Conservation (phyloP, 768 basidiomycete species). For the Phylloporus rhodoxanthus region DNA sequence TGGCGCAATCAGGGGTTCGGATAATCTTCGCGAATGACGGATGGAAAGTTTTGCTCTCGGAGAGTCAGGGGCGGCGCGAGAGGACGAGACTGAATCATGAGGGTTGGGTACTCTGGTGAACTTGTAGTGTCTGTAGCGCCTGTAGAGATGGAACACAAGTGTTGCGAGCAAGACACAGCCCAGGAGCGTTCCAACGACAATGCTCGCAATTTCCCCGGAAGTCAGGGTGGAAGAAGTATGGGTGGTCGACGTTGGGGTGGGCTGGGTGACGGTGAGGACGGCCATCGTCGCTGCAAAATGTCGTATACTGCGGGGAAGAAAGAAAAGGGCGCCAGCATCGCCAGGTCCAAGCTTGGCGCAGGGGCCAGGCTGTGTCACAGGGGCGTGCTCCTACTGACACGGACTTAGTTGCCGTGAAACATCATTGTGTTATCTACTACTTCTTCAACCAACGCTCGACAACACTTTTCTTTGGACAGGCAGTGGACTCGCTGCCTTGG, state of each 20-base stretch:
- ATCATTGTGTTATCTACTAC: neutral
- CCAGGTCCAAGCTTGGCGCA: neutral
- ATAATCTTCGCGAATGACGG: conserved; percentile 11
- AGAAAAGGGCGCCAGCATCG: neutral
- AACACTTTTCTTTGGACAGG: conserved; percentile 52
- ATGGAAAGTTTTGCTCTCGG: neutral
- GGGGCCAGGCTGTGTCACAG: conserved; percentile 2
- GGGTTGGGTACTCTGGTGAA: conserved; percentile 17
- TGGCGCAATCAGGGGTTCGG: conserved; percentile 21
- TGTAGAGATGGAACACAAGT: conserved; percentile 11
- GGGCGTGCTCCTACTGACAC: too few relatives aligned
- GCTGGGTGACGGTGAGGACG: conserved; percentile 6
- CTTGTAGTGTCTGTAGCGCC: conserved; percentile 5
- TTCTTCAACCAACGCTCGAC: conserved; percentile 56
- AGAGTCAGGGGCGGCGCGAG: neutral
- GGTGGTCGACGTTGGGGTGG: conserved; percentile 1
- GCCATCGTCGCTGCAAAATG: conserved; percentile 7
- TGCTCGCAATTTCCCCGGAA: conserved; percentile 12
- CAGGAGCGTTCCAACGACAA: conserved; percentile 17
- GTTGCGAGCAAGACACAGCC: conserved; percentile 11
- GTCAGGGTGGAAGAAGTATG: conserved; percentile 1
- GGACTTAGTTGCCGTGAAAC: too few relatives aligned
- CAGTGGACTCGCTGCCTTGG: conserved; percentile 43
- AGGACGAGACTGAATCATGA: neutral
- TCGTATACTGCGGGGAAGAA: neutral